Evolutionary conservation across 2,329 filamentous ascomycete genomes (phyloP).

Genomic region (Chrysosporium keratinophilum): DNA sequence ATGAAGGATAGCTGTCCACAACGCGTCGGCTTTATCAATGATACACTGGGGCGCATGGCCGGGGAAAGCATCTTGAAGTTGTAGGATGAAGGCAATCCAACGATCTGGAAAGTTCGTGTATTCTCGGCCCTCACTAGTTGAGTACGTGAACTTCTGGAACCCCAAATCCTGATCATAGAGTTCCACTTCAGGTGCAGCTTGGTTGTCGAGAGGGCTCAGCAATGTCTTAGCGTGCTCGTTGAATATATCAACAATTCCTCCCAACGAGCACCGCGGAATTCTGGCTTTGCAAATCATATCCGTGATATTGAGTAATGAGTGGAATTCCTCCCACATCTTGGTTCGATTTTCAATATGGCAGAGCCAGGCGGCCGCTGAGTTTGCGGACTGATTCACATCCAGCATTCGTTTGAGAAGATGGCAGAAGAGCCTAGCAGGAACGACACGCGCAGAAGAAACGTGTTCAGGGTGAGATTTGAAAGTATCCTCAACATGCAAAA

Average conservation of each 20-base stretch:
- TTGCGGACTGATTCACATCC: conserved; percentile 83
- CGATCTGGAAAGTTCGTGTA: conserved; percentile 41
- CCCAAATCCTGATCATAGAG: conserved; percentile 27
- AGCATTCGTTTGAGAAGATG: conserved; percentile 76
- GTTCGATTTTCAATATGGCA: conserved; percentile 80
- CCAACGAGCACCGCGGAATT: conserved; percentile 31
- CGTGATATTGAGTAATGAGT: conserved; percentile 30
- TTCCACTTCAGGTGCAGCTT: conserved; percentile 26
- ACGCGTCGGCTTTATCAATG: conserved; percentile 34
- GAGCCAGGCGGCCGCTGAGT: conserved; percentile 86
- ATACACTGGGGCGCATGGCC: conserved; percentile 37
- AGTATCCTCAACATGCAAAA: conserved; percentile 69
- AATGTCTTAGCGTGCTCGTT: conserved; percentile 37
- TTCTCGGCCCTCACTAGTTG: conserved; percentile 29
- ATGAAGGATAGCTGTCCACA: conserved; percentile 38
- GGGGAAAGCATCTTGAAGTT: conserved; percentile 31
- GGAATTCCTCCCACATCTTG: conserved; percentile 88
- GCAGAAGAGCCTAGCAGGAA: conserved; percentile 80
- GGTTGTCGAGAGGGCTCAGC: conserved; percentile 32
- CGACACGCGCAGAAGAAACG: conserved; percentile 75
- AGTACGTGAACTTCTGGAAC: conserved; percentile 29
- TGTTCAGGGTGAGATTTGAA: conserved; percentile 79
- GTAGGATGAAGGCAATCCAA: conserved; percentile 38
- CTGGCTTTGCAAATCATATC: conserved; percentile 35
- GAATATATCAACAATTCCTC: conserved; percentile 30